A percentile compares a stretch with the other conserved stretches of the same genome.
These are phyloP conservation scores for Penicillium capsulatum DNA, from an alignment of 2,329 filamentous ascomycete species.

Conservation along the genomic window DNA sequence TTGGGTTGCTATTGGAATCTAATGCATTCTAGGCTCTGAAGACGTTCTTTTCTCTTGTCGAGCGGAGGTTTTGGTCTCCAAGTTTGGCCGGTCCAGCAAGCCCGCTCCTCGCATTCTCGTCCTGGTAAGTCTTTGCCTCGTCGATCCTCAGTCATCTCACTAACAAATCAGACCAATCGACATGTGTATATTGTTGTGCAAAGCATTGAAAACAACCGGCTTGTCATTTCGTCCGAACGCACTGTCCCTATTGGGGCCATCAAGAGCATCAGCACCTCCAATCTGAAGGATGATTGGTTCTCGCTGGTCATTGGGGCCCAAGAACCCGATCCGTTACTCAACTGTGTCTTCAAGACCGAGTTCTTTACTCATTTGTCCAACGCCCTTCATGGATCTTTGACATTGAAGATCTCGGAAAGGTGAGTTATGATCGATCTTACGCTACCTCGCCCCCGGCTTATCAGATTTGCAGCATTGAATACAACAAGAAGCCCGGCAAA, in stretches of 20 bases:
- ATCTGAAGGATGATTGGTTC: constrained; percentile 92
- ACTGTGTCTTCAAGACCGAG: constrained; percentile 93
- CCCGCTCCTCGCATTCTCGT: constrained; percentile 79
- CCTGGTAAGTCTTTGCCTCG: constrained; percentile 46
- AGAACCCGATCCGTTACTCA: constrained; percentile 88
- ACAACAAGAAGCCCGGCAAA: constrained; percentile 97
- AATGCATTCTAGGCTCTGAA: constrained; percentile 49
- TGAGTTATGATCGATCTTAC: constrained; percentile 31
- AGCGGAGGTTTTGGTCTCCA: constrained; percentile 83
- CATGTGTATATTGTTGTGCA: constrained; percentile 89
- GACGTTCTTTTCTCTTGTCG: constrained; percentile 83
- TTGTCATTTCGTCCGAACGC: constrained; percentile 75
- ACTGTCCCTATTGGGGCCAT: constrained; percentile 80
- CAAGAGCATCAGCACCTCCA: constrained; percentile 79
- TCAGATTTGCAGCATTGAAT: constrained; percentile 61
- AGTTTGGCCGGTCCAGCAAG: constrained; percentile 95
- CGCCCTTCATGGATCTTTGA: constrained; percentile 73
- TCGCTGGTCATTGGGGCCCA: constrained; percentile 81
- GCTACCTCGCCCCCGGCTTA: constrained; percentile 1
- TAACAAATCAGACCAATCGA: constrained; percentile 58
- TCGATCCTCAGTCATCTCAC: constrained; percentile 1
- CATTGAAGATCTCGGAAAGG: constrained; percentile 70
- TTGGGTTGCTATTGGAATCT: background rate
- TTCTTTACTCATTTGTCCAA: constrained; percentile 88
- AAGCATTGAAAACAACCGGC: constrained; percentile 72